Evolutionary conservation across 2,329 filamentous ascomycete species (phyloP).

Genomic region (Graphium sp.): DNA sequence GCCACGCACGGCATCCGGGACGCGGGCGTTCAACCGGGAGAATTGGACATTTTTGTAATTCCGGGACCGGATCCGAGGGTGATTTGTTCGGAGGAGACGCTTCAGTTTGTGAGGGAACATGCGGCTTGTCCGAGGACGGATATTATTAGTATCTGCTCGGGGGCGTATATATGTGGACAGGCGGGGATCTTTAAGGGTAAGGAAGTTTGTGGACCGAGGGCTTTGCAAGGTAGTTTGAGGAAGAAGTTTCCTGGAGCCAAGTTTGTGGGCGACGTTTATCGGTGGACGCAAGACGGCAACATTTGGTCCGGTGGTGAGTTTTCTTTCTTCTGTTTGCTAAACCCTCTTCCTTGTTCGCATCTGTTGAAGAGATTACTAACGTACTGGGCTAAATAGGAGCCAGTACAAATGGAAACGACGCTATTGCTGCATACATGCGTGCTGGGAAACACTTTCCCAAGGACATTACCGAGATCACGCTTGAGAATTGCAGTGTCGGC

Average conservation of each 20-base stretch:
- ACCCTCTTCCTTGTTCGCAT: too few species aligned
- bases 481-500: slow-evolving; percentile 27
- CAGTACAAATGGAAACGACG: slow-evolving; percentile 38
- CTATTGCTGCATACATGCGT: slow-evolving; percentile 32
- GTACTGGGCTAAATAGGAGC: slow-evolving; percentile 17
- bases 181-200: slow-evolving; percentile 29
- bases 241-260: slow-evolving; percentile 19
- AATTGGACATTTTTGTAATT: slow-evolving; percentile 30
- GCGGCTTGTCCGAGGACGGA: slow-evolving; percentile 20
- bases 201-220: slow-evolving; percentile 27
- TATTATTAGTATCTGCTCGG: slow-evolving; percentile 33
- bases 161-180: slow-evolving; percentile 26
- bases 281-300: slow-evolving; percentile 35
- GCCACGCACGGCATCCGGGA: slow-evolving; percentile 26
- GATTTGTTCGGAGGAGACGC: slow-evolving; percentile 13
- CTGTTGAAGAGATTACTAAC: too few species aligned
- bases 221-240: slow-evolving; percentile 20
- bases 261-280: slow-evolving; percentile 25
- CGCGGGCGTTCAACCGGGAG: slow-evolving; percentile 27
- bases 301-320: slow-evolving; percentile 35
- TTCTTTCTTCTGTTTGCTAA: too few species aligned
- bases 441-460: slow-evolving; percentile 22
- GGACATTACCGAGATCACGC: slow-evolving; percentile 23
- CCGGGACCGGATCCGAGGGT: slow-evolving; percentile 27
- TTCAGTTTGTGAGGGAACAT: slow-evolving; percentile 25